Evolutionary conservation across 164 flowering plant genomes (phyloP).

Genomic region (Liriodendron chinense): DNA sequence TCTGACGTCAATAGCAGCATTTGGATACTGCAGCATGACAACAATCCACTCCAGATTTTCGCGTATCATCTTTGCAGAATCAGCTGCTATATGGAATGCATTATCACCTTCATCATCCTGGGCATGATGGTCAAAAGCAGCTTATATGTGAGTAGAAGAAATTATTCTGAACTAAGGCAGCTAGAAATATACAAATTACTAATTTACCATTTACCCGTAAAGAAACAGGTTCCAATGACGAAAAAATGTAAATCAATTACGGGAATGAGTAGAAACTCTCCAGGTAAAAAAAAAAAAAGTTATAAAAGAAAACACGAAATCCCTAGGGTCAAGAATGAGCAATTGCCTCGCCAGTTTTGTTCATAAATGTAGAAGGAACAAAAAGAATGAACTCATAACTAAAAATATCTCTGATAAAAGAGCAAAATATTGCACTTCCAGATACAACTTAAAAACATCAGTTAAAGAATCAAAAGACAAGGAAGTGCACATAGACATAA

Average conservation of each 20-base stretch:
- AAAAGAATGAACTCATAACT: too few relatives aligned
- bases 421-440: too few relatives aligned
- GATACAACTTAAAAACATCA: too few relatives aligned
- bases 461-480: too few relatives aligned
- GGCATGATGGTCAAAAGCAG: slow-evolving; percentile 10
- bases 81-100: slow-evolving; percentile 99
- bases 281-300: too few relatives aligned
- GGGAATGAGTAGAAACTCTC: neutral
- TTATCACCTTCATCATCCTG: slow-evolving; percentile 99
- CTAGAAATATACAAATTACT: neutral
- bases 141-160: neutral
- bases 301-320: too few relatives aligned
- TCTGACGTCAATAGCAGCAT: slow-evolving; percentile 86
- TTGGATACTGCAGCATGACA: slow-evolving; percentile 71
- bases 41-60: slow-evolving; percentile 96
- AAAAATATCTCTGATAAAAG: too few relatives aligned
- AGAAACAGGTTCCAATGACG: neutral
- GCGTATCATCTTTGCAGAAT: slow-evolving; percentile 94
- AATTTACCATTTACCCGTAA: neutral
- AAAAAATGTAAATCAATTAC: too few relatives aligned
- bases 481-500: too few relatives aligned
- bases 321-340: too few relatives aligned
- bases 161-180: neutral
- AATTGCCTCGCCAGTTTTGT: too few relatives aligned
- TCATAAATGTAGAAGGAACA: too few relatives aligned